A percentile compares a stretch with the other conserved stretches of the same genome.
phyloP scores from a whole-genome alignment of 75 land plant species.

The Sequoiadendron giganteum region DNA sequence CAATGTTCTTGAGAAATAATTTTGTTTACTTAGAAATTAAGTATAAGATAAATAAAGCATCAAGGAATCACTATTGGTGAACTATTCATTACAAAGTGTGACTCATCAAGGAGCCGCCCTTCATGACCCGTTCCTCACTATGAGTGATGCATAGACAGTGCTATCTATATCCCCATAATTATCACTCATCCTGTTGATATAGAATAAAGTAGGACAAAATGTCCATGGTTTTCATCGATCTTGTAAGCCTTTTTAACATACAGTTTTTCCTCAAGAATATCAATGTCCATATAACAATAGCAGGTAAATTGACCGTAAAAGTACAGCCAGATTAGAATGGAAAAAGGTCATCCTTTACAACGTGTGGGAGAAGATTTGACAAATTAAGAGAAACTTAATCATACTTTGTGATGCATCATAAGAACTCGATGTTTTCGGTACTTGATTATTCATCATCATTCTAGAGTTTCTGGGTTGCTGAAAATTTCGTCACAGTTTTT shows the following conservation, averaged over 20 bases:
- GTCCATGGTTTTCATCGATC: neutral
- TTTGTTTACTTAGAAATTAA: too few species aligned
- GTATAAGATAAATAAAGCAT: too few species aligned
- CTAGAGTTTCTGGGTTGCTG: neutral
- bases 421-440: neutral
- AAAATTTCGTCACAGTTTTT: too few species aligned
- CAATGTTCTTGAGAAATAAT: too few species aligned
- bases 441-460: neutral
- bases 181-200: too few species aligned
- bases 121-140: neutral
- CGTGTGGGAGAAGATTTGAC: too few species aligned
- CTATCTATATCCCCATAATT: neutral
- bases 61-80: neutral
- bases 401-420: neutral
- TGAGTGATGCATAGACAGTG: neutral
- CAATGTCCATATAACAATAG: neutral
- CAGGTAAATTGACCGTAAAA: neutral
- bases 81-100: neutral
- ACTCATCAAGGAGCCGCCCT: neutral
- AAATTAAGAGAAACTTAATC: too few species aligned
- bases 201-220: too few species aligned
- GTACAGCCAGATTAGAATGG: too few species aligned
- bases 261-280: neutral
- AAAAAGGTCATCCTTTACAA: too few species aligned
- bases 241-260: neutral